Percentiles rank a stretch among this genome's conserved stretches.
Evolutionary conservation across 352 stramenopile species (phyloP).

Genomic region (Globisporangium perplexum): DNA sequence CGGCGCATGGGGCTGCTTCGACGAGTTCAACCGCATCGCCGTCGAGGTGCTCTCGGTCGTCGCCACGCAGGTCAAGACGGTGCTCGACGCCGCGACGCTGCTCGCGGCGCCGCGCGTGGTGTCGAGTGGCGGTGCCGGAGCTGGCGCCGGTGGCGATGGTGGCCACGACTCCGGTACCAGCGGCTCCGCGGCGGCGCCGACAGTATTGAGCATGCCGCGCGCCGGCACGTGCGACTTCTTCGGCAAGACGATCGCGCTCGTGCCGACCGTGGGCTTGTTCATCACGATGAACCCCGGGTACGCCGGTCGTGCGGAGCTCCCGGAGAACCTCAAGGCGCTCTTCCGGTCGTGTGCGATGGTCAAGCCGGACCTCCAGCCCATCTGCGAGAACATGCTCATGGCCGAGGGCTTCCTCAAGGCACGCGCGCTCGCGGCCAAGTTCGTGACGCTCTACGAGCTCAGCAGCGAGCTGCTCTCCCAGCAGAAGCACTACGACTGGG

Average conservation of each 20-base stretch:
- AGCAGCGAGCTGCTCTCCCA: constrained; percentile 82
- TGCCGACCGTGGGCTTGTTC: constrained; percentile 88
- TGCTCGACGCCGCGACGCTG: constrained; percentile 84
- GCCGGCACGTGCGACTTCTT: constrained; percentile 87
- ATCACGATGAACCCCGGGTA: constrained; percentile 96
- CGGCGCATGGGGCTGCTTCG: constrained; percentile 96
- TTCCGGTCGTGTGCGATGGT: constrained; percentile 93
- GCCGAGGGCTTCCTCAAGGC: constrained; percentile 90
- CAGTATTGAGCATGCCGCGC: constrained; percentile 25
- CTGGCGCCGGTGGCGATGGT: too few relatives aligned
- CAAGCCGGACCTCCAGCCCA: constrained; percentile 86
- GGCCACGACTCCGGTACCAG: background rate
- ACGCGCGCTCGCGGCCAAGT: constrained; percentile 78
- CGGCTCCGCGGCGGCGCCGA: constrained; percentile 1
- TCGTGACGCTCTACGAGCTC: constrained; percentile 89
- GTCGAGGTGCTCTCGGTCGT: constrained; percentile 96
- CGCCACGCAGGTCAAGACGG: constrained; percentile 96
- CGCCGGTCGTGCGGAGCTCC: constrained; percentile 86
- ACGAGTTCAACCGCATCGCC: constrained; percentile 98
- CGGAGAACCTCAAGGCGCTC: constrained; percentile 91
- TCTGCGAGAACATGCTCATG: constrained; percentile 96
- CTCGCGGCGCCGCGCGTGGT: constrained; percentile 12
- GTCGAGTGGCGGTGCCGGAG: too few relatives aligned
- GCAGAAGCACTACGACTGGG: constrained; percentile 94
- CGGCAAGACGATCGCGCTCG: constrained; percentile 76